Evolutionary conservation across 371 early-diverging fungal species (phyloP), one percentile per base, ranked within the genome.

Genomic region (Batkoa obscura): DNA sequence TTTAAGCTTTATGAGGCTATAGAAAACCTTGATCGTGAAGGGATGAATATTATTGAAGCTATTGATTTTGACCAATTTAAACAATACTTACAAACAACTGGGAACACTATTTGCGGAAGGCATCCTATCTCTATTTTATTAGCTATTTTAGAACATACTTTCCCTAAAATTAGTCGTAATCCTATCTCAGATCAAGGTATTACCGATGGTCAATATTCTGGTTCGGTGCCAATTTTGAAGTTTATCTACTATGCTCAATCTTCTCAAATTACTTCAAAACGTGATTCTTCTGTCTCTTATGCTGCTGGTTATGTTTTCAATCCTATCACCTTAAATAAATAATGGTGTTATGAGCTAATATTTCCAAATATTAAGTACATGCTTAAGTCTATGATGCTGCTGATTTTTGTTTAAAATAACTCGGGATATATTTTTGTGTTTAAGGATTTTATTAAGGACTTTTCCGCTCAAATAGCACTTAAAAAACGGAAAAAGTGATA

Each of bases 101-200:
- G 71, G 5, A 95, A 95, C 62, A 95, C 94, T 0, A 90, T 95
- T 49, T 95, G 96, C 66, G 93, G 93, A 5, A 69, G 93, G 30
- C 88, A 91, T 62, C 93, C 95, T 0, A 88, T 94, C 48, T 77
- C 76, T 0, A 81, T 94, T 4, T 65, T 91, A 34, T 52, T 92
- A 64, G 77, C 77, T 17, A 81, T 84, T 0, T 38, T 87, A 33
- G 65, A 71, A 43, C 49, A 34, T 9, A 15, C 68, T 37, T 46
- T 46, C 31, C 54, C 46, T n/a, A 30, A 41, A 12, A 13, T n/a
- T 13, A 0, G 50, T 54, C 2, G 60, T n/a, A 45, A 0, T 1
- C 23, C 23, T 23, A 23, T 23, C 23, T 23, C 23, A 23, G 23
- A 23, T 23, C 23, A 23, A 23, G 23, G 23, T 23, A 41, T 6